phyloP scores from a whole-genome alignment of 2,329 filamentous ascomycete genomes.

The Diplocarpon rosae region DNA sequence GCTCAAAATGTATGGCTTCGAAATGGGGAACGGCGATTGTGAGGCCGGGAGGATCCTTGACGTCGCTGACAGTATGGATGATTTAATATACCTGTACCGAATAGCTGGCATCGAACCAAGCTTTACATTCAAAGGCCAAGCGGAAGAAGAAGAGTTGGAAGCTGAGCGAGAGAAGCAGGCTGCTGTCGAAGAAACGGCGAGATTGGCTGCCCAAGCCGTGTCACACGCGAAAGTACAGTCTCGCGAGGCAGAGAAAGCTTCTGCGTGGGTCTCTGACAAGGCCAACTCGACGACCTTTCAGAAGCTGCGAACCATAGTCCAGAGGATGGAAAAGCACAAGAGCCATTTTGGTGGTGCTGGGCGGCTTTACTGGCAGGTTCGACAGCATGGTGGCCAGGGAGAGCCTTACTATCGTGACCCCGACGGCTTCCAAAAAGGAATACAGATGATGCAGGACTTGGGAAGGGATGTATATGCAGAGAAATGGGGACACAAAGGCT shows the following conservation, averaged over 20 bases:
- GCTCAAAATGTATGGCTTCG: slow-evolving; percentile 35
- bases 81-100: slow-evolving; percentile 36
- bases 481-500: slow-evolving; percentile 37
- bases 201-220: background rate
- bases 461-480: slow-evolving; percentile 32
- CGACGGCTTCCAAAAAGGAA: slow-evolving; percentile 33
- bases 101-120: slow-evolving; percentile 25
- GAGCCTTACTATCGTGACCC: slow-evolving; percentile 42
- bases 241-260: background rate
- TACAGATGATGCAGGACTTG: slow-evolving; percentile 36
- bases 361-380: slow-evolving; percentile 42
- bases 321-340: background rate
- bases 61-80: slow-evolving; percentile 34
- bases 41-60: slow-evolving; percentile 36
- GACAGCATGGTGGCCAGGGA: slow-evolving; percentile 38
- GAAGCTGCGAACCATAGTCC: background rate
- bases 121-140: slow-evolving; percentile 16
- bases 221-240: background rate
- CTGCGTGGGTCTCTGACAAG: background rate
- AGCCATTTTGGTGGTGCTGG: background rate
- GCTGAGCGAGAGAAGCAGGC: background rate
- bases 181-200: background rate
- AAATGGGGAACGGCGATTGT: slow-evolving; percentile 26
- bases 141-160: slow-evolving; percentile 3
- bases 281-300: background rate